Conservation (phyloP, 805 yeast species). For the Saturnispora galanensis region DNA sequence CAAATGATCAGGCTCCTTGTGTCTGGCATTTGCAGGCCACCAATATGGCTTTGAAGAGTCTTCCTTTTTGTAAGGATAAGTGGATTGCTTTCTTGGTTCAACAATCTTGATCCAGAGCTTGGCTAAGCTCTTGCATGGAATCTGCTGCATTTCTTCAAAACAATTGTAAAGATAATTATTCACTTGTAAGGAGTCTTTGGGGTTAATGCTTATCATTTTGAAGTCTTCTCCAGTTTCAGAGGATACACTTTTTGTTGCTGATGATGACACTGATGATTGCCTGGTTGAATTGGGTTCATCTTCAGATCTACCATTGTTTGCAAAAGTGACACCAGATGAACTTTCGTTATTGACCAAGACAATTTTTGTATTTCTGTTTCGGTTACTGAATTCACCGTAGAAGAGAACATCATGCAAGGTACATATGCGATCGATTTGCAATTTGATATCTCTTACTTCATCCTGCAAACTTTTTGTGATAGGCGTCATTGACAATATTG, state of each 20-base stretch:
- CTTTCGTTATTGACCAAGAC: background rate
- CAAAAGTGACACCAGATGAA: background rate
- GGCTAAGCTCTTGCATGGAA: constrained; percentile 50
- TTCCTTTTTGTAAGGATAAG: constrained; percentile 50
- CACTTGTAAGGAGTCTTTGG: constrained; percentile 15
- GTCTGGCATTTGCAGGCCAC: constrained; percentile 60
- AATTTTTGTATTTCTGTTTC: background rate
- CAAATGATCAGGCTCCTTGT: constrained; percentile 68
- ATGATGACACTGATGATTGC: background rate
- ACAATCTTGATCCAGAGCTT: constrained; percentile 57
- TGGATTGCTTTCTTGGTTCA: constrained; percentile 59
- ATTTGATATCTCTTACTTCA: background rate
- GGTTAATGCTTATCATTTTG: constrained; percentile 13
- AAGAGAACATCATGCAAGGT: constrained; percentile 7
- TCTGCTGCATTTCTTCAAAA: constrained; percentile 37
- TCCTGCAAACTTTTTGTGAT: background rate
- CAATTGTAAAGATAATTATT: constrained; percentile 21
- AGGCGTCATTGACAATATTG: background rate
- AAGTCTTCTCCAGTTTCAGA: constrained; percentile 10
- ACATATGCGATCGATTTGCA: constrained; percentile 6
- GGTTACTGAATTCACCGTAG: constrained; percentile 10
- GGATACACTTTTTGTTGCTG: too few species aligned
- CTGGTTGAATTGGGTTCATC: background rate
- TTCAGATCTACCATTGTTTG: background rate
- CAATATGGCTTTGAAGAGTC: constrained; percentile 45